phyloP scores from a whole-genome alignment of 257 asterid genomes.

The Capsicum chinense region DNA sequence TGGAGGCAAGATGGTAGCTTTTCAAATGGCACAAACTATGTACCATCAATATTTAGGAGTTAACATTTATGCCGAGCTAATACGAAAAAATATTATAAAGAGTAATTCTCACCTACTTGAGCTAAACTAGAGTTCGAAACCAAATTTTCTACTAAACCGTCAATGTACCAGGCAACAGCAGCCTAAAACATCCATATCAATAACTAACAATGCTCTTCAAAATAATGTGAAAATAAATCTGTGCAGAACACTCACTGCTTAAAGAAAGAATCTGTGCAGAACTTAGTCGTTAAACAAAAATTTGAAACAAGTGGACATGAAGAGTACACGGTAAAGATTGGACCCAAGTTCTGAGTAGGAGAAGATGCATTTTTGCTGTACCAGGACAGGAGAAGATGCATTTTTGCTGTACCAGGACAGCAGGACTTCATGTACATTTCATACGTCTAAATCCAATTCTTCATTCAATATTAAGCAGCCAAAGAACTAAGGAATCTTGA shows the following conservation, averaged over 20 bases:
- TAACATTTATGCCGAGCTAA: not conserved
- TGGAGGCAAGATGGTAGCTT: not conserved
- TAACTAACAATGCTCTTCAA: not conserved
- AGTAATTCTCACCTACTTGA: not conserved
- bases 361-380: too few species aligned
- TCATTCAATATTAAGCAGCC: not conserved
- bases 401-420: not conserved
- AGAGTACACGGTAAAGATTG: not conserved
- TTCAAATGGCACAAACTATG: slow-evolving; percentile 19
- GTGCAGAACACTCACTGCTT: not conserved
- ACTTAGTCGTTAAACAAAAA: not conserved
- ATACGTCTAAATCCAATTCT: not conserved
- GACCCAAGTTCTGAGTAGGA: not conserved
- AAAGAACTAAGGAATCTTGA: too few species aligned
- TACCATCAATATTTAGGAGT: too few species aligned
- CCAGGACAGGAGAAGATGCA: not conserved
- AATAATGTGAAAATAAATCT: not conserved
- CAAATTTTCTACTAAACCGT: not conserved
- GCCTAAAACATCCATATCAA: not conserved
- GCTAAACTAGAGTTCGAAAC: not conserved
- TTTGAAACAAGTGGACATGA: not conserved
- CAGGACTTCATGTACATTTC: not conserved
- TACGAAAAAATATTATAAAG: not conserved
- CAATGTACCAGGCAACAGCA: not conserved
- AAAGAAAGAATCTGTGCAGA: not conserved